Conservation (phyloP, 1,139 yeast genomes). For the Yamadazyma membranifaciens region DNA sequence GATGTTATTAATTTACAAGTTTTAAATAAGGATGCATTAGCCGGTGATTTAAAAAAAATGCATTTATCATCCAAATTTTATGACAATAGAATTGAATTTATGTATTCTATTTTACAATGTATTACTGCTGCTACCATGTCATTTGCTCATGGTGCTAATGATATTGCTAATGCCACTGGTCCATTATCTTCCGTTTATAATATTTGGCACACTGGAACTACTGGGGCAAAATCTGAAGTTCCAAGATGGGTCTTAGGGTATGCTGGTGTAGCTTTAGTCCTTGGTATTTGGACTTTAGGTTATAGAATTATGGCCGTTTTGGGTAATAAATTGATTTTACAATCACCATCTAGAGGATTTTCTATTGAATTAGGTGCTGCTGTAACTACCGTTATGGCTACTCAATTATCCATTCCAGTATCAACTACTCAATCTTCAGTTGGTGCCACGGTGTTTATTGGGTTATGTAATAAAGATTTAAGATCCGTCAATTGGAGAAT, state of each 20-base stretch:
- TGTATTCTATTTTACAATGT: slow-evolving; percentile 69
- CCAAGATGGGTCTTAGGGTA: slow-evolving; percentile 73
- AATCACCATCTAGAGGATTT: slow-evolving; percentile 81
- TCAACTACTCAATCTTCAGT: slow-evolving; percentile 82
- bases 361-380: slow-evolving; percentile 80
- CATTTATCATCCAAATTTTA: slow-evolving; percentile 63
- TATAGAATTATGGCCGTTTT: slow-evolving; percentile 68
- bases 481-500: slow-evolving; percentile 76
- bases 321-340: slow-evolving; percentile 74
- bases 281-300: slow-evolving; percentile 75
- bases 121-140: slow-evolving; percentile 80
- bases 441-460: slow-evolving; percentile 77
- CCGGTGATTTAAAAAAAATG: slow-evolving; percentile 47
- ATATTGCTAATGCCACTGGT: slow-evolving; percentile 77
- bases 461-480: slow-evolving; percentile 64
- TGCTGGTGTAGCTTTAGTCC: slow-evolving; percentile 64
- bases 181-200: slow-evolving; percentile 68
- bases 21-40: slow-evolving; percentile 26
- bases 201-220: slow-evolving; percentile 56
- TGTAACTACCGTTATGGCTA: slow-evolving; percentile 71
- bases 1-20: slow-evolving; percentile 60
- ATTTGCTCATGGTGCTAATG: slow-evolving; percentile 81
- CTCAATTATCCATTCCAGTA: slow-evolving; percentile 68
- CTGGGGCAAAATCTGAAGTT: slow-evolving; percentile 51
- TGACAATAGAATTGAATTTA: slow-evolving; percentile 69